Evolutionary conservation across 331 rosid species (phyloP).

Genomic region (Malus hybrid): DNA sequence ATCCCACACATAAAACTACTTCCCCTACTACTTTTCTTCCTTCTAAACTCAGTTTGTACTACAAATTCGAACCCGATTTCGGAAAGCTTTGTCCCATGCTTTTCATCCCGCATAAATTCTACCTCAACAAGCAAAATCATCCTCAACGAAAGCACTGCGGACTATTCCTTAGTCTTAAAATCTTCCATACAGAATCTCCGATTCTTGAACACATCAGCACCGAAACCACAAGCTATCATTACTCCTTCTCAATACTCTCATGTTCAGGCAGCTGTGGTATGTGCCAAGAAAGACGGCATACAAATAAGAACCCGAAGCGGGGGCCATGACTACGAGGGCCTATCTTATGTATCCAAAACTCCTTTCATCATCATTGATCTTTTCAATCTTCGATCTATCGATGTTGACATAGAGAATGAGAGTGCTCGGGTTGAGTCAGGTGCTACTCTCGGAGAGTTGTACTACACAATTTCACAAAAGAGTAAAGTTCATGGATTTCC

Average conservation of each 20-base stretch:
- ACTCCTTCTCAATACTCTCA: conserved; percentile 14
- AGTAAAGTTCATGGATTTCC: conserved; percentile 13
- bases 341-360: conserved; percentile 12
- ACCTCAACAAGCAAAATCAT: not conserved
- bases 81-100: not conserved
- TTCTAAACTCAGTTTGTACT: not conserved
- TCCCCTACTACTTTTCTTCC: not conserved
- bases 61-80: not conserved
- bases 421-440: conserved; percentile 1
- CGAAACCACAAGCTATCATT: conserved; percentile 15
- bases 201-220: conserved; percentile 2
- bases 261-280: conserved; percentile 26
- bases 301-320: conserved; percentile 15
- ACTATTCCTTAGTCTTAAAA: not conserved
- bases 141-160: not conserved
- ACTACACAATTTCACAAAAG: conserved; percentile 13
- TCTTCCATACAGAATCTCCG: conserved; percentile 1
- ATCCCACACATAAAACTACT: not conserved
- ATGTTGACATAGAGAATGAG: not conserved
- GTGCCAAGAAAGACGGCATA: conserved; percentile 12
- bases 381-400: conserved; percentile 5
- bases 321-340: conserved; percentile 26
- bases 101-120: not conserved
- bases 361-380: conserved; percentile 21
- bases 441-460: conserved; percentile 17